A percentile compares a stretch with the other conserved stretches of the same genome.
These are phyloP conservation scores for Trypethelium eluteriae DNA, from an alignment of 495 filamentous ascomycete genomes.

Conservation along the genomic window DNA sequence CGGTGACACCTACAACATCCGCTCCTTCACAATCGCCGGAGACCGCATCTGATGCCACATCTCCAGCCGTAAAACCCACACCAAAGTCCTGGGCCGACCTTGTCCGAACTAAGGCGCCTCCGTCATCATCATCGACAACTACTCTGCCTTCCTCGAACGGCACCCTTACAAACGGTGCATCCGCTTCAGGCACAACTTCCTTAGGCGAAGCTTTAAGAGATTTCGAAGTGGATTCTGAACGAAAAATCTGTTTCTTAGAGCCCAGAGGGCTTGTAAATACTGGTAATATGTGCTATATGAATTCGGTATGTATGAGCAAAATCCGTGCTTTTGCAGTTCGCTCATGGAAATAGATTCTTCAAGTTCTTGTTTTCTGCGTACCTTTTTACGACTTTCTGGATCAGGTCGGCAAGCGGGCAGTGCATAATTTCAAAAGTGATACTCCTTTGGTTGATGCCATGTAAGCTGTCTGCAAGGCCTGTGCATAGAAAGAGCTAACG, in stretches of 20 bases:
- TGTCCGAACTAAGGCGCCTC: conserved; percentile 46
- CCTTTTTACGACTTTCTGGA: conserved; percentile 95
- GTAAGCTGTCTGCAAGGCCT: conserved; percentile 44
- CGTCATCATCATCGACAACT: conserved; percentile 25
- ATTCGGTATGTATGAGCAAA: conserved; percentile 63
- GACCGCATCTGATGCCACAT: conserved; percentile 33
- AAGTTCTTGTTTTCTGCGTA: conserved; percentile 84
- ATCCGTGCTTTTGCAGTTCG: not conserved
- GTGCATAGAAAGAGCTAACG: conserved; percentile 1
- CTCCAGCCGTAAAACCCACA: conserved; percentile 35
- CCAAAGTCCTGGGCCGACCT: conserved; percentile 77
- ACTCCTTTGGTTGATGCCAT: conserved; percentile 90
- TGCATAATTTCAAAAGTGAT: conserved; percentile 88
- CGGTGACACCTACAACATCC: conserved; percentile 24
- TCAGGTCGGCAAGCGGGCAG: conserved; percentile 70
- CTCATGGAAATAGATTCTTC: conserved; percentile 58
- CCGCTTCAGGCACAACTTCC: conserved; percentile 50
- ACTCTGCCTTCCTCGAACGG: conserved; percentile 28
- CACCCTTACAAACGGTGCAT: conserved; percentile 40
- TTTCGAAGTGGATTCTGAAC: conserved; percentile 53
- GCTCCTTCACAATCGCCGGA: conserved; percentile 32
- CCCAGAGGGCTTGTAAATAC: conserved; percentile 94
- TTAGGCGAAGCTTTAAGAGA: conserved; percentile 63
- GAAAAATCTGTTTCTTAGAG: conserved; percentile 75
- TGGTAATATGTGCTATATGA: conserved; percentile 99